These are phyloP conservation scores for Phaeolepiota aurea DNA, from an alignment of 768 basidiomycete species.

Conservation along the genomic window DNA sequence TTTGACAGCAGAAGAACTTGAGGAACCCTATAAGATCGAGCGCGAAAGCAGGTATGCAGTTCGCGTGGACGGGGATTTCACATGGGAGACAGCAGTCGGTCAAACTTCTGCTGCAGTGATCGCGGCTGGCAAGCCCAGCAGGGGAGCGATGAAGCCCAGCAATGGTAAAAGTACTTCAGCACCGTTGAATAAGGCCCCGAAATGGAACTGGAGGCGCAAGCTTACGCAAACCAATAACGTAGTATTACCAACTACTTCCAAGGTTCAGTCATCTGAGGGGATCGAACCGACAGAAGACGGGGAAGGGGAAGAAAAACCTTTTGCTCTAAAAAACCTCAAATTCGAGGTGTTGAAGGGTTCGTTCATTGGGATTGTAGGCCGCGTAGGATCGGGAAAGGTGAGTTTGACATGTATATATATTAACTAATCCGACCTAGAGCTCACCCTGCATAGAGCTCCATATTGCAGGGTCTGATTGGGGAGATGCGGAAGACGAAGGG, in stretches of 20 bases:
- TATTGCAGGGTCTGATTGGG: conserved; percentile 49
- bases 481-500: conserved; percentile 62
- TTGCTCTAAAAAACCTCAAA: conserved; percentile 38
- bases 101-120: conserved; percentile 5
- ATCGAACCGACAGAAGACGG: conserved; percentile 11
- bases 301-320: conserved; percentile 31
- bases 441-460: conserved; percentile 32
- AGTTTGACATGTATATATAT: conserved; percentile 4
- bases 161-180: conserved; percentile 5
- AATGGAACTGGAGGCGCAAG: conserved; percentile 8
- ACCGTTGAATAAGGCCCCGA: conserved; percentile 8
- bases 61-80: conserved; percentile 40
- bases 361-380: conserved; percentile 67
- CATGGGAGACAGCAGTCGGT: conserved; percentile 35
- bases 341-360: conserved; percentile 43
- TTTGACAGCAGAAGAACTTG: conserved; percentile 47
- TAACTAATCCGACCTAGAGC: no score
- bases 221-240: conserved; percentile 12
- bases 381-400: conserved; percentile 68
- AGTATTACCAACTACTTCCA: conserved; percentile 15
- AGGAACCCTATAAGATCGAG: conserved; percentile 37
- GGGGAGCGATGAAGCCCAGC: conserved; percentile 10
- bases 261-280: no score
- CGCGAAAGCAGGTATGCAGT: conserved; percentile 27
- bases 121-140: neutral